phyloP scores from a whole-genome alignment of 2,329 filamentous ascomycete species.

The Cercospora sp. region DNA sequence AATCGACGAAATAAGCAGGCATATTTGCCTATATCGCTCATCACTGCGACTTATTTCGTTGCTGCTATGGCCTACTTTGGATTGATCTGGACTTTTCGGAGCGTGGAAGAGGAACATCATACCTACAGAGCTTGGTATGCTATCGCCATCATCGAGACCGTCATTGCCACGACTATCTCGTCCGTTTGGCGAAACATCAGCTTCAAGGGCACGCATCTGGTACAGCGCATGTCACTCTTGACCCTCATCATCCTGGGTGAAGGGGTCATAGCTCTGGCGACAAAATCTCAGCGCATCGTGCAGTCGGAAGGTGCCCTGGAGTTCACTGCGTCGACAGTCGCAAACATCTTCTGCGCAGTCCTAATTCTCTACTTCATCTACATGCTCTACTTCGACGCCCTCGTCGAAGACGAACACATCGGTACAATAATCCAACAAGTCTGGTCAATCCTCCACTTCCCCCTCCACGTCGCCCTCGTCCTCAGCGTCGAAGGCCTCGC shows the following conservation, averaged over 20 bases:
- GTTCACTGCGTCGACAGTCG: slow-evolving; percentile 33
- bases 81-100: slow-evolving; percentile 35
- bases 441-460: slow-evolving; percentile 32
- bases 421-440: slow-evolving; percentile 31
- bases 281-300: slow-evolving; percentile 39
- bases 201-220: slow-evolving; percentile 44
- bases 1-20: slow-evolving; percentile 36
- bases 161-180: slow-evolving; percentile 37
- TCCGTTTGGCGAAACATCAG: slow-evolving; percentile 39
- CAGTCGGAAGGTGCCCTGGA: slow-evolving; percentile 27
- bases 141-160: slow-evolving; percentile 37
- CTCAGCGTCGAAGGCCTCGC: slow-evolving; percentile 31
- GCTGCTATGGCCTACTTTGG: slow-evolving; percentile 41
- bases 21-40: slow-evolving; percentile 38
- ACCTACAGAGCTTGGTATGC: slow-evolving; percentile 58
- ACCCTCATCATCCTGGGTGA: slow-evolving; percentile 44
- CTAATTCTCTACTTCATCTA: slow-evolving; percentile 38
- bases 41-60: slow-evolving; percentile 38
- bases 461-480: slow-evolving; percentile 27
- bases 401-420: slow-evolving; percentile 26
- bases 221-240: slow-evolving; percentile 42
- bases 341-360: slow-evolving; percentile 38
- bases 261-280: slow-evolving; percentile 42
- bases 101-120: slow-evolving; percentile 23
- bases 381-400: slow-evolving; percentile 31